Evolutionary conservation across 192 early-diverging fungal species (phyloP), one percentile per base, ranked within the genome.

Genomic region (Endogone sp.): DNA sequence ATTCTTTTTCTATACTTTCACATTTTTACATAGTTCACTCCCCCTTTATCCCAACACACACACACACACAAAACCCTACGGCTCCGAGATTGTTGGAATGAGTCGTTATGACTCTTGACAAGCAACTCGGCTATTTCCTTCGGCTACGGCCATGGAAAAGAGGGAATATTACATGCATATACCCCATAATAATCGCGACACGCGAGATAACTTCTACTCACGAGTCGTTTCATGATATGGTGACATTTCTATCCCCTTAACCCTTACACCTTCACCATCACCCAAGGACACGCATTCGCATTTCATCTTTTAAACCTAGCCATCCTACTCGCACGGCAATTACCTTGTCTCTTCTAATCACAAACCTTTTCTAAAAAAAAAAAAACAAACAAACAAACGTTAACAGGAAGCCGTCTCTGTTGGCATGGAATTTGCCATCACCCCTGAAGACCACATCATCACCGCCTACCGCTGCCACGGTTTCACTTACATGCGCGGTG

Each of bases 401-500:
- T 44, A 44, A 68, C 69, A 85, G 87, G 91, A 94, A 81, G 97
- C 97, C 56, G 90, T 97, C 54, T 88, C 95, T 28, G 90, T 95
- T 23, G 97, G 97, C 56, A 93, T 99, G 84, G 92, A 97, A 79
- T 72, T 83, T 67, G 95, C 93, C n/a, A 93, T 96, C 76, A 89
- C 89, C 16, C 82, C 81, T 64, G 81, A 91, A n/a, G 97, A 99
- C 84, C 89, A 93, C 11, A 83, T 97, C 62, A 99, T 97, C 84
- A 97, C 97, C 31, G 92, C 97, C 65, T 99, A 99, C 85, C 89
- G 97, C 44, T 99, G 97, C 86, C 97, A 99, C 86, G 97, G 97
- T 22, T 97, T 96, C 85, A 94, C 95, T 32, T 87, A 90, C 71
- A 84, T 89, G 73, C 94, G 95, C 72, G 97, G 92, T 49, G 90